These are phyloP conservation scores for Nannizzia gypsea DNA, from an alignment of 2,329 filamentous ascomycete genomes.

Conservation along the genomic window DNA sequence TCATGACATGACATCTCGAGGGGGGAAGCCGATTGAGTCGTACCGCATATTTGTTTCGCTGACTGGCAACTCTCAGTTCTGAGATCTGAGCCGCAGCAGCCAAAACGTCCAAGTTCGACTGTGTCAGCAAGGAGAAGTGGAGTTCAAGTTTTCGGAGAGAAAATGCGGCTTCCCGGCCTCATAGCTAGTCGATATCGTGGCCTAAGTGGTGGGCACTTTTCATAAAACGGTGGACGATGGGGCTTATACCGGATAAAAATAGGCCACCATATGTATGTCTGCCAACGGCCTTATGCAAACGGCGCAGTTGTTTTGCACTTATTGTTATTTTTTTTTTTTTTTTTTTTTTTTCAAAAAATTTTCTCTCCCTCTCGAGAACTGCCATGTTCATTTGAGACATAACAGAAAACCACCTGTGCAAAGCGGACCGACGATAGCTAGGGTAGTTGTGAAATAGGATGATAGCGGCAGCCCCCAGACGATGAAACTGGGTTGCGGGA, in stretches of 20 bases:
- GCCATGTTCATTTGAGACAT: neutral
- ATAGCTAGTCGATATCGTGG: neutral
- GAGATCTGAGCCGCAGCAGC: neutral
- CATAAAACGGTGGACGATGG: neutral
- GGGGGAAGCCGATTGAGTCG: neutral
- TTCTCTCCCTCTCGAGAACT: neutral
- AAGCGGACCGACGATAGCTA: neutral
- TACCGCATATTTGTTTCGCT: neutral
- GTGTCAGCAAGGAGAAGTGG: neutral
- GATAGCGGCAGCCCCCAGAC: neutral
- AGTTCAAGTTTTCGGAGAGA: neutral
- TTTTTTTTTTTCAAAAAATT: neutral
- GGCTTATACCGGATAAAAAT: constrained; percentile 2
- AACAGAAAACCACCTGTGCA: neutral
- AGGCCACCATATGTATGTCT: neutral
- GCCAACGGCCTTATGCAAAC: neutral
- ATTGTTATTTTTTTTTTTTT: too few relatives aligned
- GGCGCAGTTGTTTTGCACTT: neutral
- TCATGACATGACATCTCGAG: neutral
- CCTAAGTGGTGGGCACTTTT: neutral
- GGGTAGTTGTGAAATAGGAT: neutral
- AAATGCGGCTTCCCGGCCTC: neutral
- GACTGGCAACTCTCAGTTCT: neutral
- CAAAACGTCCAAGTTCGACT: neutral
- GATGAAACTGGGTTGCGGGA: neutral